Percentiles rank a stretch among this genome's conserved stretches.
Evolutionary conservation across 345 rosid genomes (phyloP).

Genomic region (Luvunga scandens): DNA sequence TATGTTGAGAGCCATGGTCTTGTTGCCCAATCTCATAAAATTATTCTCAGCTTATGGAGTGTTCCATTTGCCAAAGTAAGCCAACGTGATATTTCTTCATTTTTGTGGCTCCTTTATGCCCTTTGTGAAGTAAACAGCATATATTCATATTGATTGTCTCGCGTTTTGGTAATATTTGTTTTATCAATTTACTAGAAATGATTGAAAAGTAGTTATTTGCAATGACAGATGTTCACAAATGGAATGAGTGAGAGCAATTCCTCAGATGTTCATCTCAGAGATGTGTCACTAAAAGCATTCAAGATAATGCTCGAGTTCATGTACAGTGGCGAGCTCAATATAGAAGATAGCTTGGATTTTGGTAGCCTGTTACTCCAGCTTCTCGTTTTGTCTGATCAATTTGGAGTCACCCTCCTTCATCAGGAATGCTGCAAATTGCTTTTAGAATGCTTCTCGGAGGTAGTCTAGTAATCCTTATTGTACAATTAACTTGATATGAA

Average conservation of each 20-base stretch:
- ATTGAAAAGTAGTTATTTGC: slow-evolving; percentile 12
- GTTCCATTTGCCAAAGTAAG: slow-evolving; percentile 88
- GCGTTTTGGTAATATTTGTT: not conserved
- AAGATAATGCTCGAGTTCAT: slow-evolving; percentile 78
- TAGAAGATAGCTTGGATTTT: slow-evolving; percentile 54
- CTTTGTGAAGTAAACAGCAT: not conserved
- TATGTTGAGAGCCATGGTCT: slow-evolving; percentile 61
- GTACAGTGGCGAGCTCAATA: slow-evolving; percentile 72
- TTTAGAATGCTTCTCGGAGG: slow-evolving; percentile 90
- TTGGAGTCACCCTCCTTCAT: slow-evolving; percentile 78
- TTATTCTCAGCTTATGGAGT: slow-evolving; percentile 87
- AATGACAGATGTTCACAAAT: slow-evolving; percentile 92
- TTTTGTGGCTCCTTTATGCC: not conserved
- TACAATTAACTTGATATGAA: slow-evolving; percentile 14
- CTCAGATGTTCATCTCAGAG: slow-evolving; percentile 59
- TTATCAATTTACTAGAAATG: slow-evolving; percentile 1
- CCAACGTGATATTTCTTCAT: slow-evolving; percentile 3
- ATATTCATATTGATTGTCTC: not conserved
- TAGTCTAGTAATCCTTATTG: slow-evolving; percentile 35
- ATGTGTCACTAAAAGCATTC: slow-evolving; percentile 74
- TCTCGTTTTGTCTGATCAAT: slow-evolving; percentile 85
- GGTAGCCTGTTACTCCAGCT: slow-evolving; percentile 78
- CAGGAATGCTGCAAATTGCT: slow-evolving; percentile 96
- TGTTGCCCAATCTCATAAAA: slow-evolving; percentile 64
- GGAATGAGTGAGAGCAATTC: slow-evolving; percentile 93